A percentile compares a stretch with the other conserved stretches of the same genome.
phyloP scores from a whole-genome alignment of 2,329 filamentous ascomycete species.

The Didymella pomorum region DNA sequence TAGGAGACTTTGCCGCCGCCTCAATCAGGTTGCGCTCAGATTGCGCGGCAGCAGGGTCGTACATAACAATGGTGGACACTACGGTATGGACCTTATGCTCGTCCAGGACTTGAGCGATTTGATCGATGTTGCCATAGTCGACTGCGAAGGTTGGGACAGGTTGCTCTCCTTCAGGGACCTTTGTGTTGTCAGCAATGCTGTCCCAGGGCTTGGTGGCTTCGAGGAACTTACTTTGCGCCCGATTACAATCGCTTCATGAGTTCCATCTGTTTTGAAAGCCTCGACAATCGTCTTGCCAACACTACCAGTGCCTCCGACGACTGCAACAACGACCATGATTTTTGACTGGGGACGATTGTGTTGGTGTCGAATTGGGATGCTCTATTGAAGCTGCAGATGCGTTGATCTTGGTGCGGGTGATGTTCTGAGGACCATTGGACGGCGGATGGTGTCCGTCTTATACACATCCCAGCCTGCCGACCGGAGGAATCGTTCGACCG shows the following conservation, averaged over 20 bases:
- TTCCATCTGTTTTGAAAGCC: constrained; percentile 45
- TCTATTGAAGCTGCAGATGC: neutral
- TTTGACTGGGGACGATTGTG: neutral
- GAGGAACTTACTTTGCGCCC: constrained; percentile 49
- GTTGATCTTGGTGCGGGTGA: neutral
- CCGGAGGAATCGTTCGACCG: constrained; percentile 3
- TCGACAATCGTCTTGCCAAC: constrained; percentile 59
- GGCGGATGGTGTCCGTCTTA: neutral
- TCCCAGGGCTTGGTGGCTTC: neutral
- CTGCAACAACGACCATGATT: constrained; percentile 54
- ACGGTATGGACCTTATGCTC: constrained; percentile 55
- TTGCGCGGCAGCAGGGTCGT: constrained; percentile 33
- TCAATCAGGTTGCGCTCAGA: constrained; percentile 24
- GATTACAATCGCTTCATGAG: constrained; percentile 54
- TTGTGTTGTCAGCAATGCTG: neutral
- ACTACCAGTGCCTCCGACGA: constrained; percentile 59
- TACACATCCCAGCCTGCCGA: neutral
- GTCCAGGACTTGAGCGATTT: constrained; percentile 40
- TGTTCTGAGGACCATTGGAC: neutral
- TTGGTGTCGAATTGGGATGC: neutral
- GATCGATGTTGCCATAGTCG: constrained; percentile 47
- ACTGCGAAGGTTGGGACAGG: constrained; percentile 29
- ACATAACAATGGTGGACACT: constrained; percentile 54
- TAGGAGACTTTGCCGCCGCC: constrained; percentile 19
- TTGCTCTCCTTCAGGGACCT: constrained; percentile 19